Evolutionary conservation across 495 filamentous ascomycete species (phyloP).

Genomic region (Podospora appendiculata): DNA sequence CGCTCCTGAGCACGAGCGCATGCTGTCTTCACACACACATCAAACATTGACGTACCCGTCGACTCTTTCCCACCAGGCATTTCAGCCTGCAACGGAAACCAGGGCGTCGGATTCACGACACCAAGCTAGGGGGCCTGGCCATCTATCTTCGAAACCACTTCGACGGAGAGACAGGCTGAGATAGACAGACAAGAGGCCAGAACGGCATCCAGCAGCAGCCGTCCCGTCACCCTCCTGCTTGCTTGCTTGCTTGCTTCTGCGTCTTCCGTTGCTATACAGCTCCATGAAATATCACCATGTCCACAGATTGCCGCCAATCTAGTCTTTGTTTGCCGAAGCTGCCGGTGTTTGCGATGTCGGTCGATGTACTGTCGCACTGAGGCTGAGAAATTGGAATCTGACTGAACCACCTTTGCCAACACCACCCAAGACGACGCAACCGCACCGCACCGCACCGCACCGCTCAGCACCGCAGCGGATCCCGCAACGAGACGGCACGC

Average conservation of each 20-base stretch:
- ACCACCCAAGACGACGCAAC: not conserved
- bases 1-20: constrained; percentile 9
- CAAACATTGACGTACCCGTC: constrained; percentile 6
- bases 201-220: no score
- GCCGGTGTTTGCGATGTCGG: constrained; percentile 1
- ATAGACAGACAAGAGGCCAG: no score
- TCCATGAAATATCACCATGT: no score
- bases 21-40: constrained; percentile 11
- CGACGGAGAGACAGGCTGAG: no score
- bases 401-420: not conserved
- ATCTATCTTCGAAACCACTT: no score
- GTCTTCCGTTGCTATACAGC: no score
- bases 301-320: no score
- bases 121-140: no score
- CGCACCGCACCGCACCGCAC: constrained; percentile 4
- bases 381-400: constrained; percentile 2
- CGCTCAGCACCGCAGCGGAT: not conserved
- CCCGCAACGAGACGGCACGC: no score
- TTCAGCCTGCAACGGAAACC: not conserved
- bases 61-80: not conserved
- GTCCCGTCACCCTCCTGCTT: no score
- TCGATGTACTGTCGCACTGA: constrained; percentile 4
- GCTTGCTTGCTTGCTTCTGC: no score
- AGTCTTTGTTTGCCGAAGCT: no score
- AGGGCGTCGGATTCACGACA: not conserved